A percentile compares a stretch with the other conserved stretches of the same genome.
Evolutionary conservation across 2,329 filamentous ascomycete species (phyloP).

Genomic region (Penicillium sp.): DNA sequence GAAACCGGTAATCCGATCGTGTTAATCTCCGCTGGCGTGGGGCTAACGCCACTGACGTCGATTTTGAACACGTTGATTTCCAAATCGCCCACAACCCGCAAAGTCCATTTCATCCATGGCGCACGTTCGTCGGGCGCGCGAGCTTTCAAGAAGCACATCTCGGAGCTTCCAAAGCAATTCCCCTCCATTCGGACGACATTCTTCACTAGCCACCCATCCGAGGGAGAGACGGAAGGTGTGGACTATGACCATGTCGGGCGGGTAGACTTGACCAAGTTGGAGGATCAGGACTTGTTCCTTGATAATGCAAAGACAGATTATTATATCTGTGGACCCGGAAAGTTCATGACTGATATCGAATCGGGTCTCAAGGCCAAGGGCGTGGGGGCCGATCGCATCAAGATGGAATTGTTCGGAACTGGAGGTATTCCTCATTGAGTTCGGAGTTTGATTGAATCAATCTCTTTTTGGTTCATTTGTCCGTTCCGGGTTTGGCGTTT

Average conservation of each 20-base stretch:
- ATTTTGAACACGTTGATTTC: conserved; percentile 56
- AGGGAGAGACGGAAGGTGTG: conserved; percentile 50
- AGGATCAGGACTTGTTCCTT: conserved; percentile 56
- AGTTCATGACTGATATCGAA: conserved; percentile 65
- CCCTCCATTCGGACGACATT: conserved; percentile 53
- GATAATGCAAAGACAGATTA: conserved; percentile 59
- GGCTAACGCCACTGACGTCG: conserved; percentile 59
- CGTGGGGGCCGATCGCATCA: conserved; percentile 58
- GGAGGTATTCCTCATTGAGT: conserved; percentile 39
- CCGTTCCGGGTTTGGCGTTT: neutral
- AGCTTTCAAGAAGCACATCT: conserved; percentile 56
- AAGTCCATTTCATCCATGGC: conserved; percentile 60
- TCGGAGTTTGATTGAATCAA: neutral
- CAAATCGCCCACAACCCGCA: conserved; percentile 45
- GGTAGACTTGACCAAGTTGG: conserved; percentile 58
- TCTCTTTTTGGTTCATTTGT: neutral
- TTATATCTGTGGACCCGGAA: conserved; percentile 68
- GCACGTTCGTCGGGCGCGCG: conserved; percentile 47
- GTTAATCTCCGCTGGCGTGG: conserved; percentile 61
- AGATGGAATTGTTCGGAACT: conserved; percentile 68
- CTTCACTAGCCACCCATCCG: conserved; percentile 56
- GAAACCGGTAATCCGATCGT: conserved; percentile 49
- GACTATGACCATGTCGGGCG: conserved; percentile 61
- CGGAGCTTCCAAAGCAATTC: conserved; percentile 43
- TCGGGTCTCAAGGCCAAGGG: conserved; percentile 54